These are phyloP conservation scores for Petasospora fabianii DNA, from an alignment of 1,139 yeast genomes.

Conservation along the genomic window DNA sequence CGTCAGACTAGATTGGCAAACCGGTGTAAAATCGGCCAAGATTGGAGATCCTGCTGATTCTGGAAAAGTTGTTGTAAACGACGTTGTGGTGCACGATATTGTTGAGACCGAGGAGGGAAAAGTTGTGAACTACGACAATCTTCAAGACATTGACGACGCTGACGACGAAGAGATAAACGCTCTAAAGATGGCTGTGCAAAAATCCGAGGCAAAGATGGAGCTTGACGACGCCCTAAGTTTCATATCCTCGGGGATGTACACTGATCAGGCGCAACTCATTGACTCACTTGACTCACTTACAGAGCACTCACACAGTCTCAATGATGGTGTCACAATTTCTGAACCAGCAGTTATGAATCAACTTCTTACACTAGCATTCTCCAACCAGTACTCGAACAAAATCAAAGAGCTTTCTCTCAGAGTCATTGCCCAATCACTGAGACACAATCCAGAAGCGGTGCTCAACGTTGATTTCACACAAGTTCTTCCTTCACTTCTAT, in stretches of 20 bases:
- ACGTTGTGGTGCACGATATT: conserved; percentile 11
- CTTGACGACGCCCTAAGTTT: conserved; percentile 19
- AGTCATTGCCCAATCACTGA: conserved; percentile 52
- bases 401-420: conserved; percentile 46
- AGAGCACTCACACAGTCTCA: conserved; percentile 26
- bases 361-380: conserved; percentile 12
- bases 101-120: conserved; percentile 18
- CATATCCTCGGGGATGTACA: conserved; percentile 3
- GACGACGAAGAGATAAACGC: conserved; percentile 20
- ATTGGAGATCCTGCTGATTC: conserved; percentile 33
- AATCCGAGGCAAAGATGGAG: conserved; percentile 15
- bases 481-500: conserved; percentile 24
- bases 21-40: conserved; percentile 66
- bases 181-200: conserved; percentile 20
- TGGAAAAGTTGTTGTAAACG: conserved; percentile 17
- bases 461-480: conserved; percentile 26
- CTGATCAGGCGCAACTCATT: conserved; percentile 3
- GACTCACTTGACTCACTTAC: conserved; percentile 20
- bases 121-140: conserved; percentile 12
- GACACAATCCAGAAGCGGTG: conserved; percentile 72
- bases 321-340: conserved; percentile 24
- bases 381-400: conserved; percentile 10
- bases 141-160: conserved; percentile 4
- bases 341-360: conserved; percentile 12
- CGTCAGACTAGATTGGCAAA: conserved; percentile 64